Evolutionary conservation across 2,329 filamentous ascomycete species (phyloP), one percentile per base, ranked within the genome.

Genomic region (Botrytis deweyae): DNA sequence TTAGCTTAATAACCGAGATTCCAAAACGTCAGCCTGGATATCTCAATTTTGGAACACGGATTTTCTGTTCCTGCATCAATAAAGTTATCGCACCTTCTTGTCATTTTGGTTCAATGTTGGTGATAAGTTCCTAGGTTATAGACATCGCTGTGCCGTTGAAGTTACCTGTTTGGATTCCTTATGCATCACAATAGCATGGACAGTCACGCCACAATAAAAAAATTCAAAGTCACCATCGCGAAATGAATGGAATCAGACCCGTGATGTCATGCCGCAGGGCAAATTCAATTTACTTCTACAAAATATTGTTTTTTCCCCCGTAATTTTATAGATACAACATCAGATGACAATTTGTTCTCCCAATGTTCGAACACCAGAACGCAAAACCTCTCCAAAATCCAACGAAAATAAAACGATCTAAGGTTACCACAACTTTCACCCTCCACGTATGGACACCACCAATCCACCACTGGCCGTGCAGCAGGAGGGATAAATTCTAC

Each of bases 1-100:
- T 63, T 18, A n/a, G 18, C 40, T 63, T 46, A 38, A 63, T 70
- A 70, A 38, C 68, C 69, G 58, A 71, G 46, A 70, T 70, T 70
- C 12, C 29, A 20, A 46, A 71, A 71, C 25, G 42, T 71, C 55
- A 46, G 58, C 42, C 55, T 16, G 16, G 29, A 42, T 14, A n/a
- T 22, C 52, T n/a, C 46, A 64, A 40, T 71, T 33, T 64, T 64
- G 22, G 14, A 64, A 71, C 63, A 64, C 33, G 29, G 22, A 64
- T 25, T 29, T 38, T 38, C 29, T 36, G 29, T 36, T 62, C 40
- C 12, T 33, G 55, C 61, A 36, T 62, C 14, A 64, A 46, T 20
- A 64, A 49, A 63, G 16, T 16, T 64, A 63, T 40, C 14, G 4
- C 29, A 40, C 22, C 46, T 67, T 42, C 29, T 63, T 40, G 22